Evolutionary conservation across 2,329 filamentous ascomycete species (phyloP), one percentile per base, ranked within the genome.

Genomic region (Sclerotiophoma versabilis): DNA sequence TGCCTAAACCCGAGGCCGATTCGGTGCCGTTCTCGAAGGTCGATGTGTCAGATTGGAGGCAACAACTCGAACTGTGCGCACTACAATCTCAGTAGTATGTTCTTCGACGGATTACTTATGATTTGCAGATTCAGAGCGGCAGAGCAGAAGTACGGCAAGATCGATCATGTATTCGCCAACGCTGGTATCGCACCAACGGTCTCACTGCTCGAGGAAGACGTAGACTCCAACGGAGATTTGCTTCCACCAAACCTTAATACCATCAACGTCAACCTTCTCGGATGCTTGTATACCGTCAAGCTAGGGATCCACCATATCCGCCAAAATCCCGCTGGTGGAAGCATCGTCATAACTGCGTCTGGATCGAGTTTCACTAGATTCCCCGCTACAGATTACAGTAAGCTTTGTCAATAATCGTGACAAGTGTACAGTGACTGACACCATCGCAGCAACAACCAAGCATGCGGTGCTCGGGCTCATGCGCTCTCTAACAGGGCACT

Each of bases 91-190:
- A 6, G 11, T 19, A 12, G 12, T 9, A 17, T 5, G 17, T 4
- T 9, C n/a, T n/a, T n/a, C n/a, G n/a, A n/a, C n/a, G n/a, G n/a
- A n/a, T n/a, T n/a, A n/a, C n/a, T n/a, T n/a, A n/a, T n/a, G n/a
- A n/a, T n/a, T 2, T 15, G 5, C 9, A 55, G 52, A 1, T 86
- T 87, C 73, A 81, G 81, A 58, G 72, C 77, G 41, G 72, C 81
- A 1, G 74, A 79, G 50, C 70, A 77, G 32, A 55, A 66, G 7
- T 76, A 75, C 44, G 76, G 76, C 4, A 66, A 64, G 7, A 76
- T 81, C 25, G 76, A 81, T 58, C 77, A 80, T 51, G 77, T 80
- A 26, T 80, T 80, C 42, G 72, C 71, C 25, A 75, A 75, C 37
- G 73, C 73, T 1, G 72, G 71, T 2, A 67, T 72, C 37, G 36